A percentile compares a stretch with the other conserved stretches of the same genome.
Conservation (phyloP, 2,329 filamentous ascomycete genomes). For the Diplodia intermedia region DNA sequence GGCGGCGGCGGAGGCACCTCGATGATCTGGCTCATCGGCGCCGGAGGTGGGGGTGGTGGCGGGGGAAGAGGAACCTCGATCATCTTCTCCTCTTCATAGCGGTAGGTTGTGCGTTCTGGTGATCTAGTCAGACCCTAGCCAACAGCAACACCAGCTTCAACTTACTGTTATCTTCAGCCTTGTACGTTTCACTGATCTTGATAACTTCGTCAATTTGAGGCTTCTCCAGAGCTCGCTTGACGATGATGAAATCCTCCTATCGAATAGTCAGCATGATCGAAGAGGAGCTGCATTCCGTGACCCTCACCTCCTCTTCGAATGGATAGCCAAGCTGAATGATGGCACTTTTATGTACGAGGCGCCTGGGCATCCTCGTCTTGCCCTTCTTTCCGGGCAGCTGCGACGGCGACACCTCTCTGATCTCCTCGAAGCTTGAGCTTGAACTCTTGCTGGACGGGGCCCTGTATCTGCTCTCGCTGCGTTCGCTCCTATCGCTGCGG, state of each 20-base stretch:
- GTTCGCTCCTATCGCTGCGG: slow-evolving; percentile 36
- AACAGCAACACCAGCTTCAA: slow-evolving; percentile 20
- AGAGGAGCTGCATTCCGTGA: background rate
- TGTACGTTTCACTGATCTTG: slow-evolving; percentile 78
- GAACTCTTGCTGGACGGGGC: slow-evolving; percentile 30
- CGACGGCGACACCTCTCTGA: slow-evolving; percentile 42
- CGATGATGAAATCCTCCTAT: slow-evolving; percentile 79
- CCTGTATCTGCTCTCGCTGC: slow-evolving; percentile 30
- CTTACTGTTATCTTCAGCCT: slow-evolving; percentile 51
- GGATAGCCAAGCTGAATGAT: slow-evolving; percentile 86
- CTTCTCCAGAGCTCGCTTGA: slow-evolving; percentile 84
- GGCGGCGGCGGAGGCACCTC: slow-evolving; percentile 36
- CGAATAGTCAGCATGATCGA: slow-evolving; percentile 43
- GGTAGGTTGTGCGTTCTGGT: slow-evolving; percentile 27
- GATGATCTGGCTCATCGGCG: slow-evolving; percentile 19
- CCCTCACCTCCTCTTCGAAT: slow-evolving; percentile 79
- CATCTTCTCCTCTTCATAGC: slow-evolving; percentile 29
- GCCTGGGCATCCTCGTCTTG: slow-evolving; percentile 85
- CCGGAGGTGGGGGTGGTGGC: slow-evolving; percentile 22
- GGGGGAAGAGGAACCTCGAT: slow-evolving; percentile 33
- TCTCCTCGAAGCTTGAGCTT: slow-evolving; percentile 49
- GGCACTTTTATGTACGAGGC: slow-evolving; percentile 79
- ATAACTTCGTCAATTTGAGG: slow-evolving; percentile 92
- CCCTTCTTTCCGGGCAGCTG: slow-evolving; percentile 65
- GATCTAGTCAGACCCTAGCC: slow-evolving; percentile 44